Evolutionary conservation across 2,329 filamentous ascomycete genomes (phyloP), one percentile per base, ranked within the genome.

Genomic region (Fusarium solani-melongenae): DNA sequence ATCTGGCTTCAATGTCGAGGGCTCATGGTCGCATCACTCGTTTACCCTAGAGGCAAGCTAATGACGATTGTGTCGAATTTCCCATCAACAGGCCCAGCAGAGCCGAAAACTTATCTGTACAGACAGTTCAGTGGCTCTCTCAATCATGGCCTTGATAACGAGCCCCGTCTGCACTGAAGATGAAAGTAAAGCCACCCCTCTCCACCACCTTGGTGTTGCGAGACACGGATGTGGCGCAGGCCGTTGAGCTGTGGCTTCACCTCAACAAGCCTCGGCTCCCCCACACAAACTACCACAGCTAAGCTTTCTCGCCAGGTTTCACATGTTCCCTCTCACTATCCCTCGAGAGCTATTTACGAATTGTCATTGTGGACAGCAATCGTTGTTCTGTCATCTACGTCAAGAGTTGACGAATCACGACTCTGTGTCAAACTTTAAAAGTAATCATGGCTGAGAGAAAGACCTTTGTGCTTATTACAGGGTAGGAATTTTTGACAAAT

Each of bases 381-480:
- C 36, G 22, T 15, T 46, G 3, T 11, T 10, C 22, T 27, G 8
- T 31, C 7, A 14, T 41, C 8, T 2, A n/a, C 12, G 6, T 46
- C 20, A 29, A 44, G 17, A 8, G 10, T 12, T 14, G 5, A 39
- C 60, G 55, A 51, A 65, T 51, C 60, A 60, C 36, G 5, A 17
- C 29, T 56, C n/a, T 22, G 8, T 12, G 15, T 29, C 22, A 46
- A n/a, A 56, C n/a, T 46, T 2, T 5, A 12, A 4, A 59, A 34
- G 8, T 14, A 24, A 66, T 63, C 3, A 79, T 80, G 80, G 60
- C 72, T 7, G 49, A 65, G 24, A 59, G 63, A 34, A 83, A 83
- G 66, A 88, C 83, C 71, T 83, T 81, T 7, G 86, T 87, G 15
- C 82, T 88, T 33, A 86, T 88, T 68, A 88, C 86, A 29, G 86